These are phyloP conservation scores for Magnolia officinalis DNA, from an alignment of 164 flowering plant species.

Conservation along the genomic window DNA sequence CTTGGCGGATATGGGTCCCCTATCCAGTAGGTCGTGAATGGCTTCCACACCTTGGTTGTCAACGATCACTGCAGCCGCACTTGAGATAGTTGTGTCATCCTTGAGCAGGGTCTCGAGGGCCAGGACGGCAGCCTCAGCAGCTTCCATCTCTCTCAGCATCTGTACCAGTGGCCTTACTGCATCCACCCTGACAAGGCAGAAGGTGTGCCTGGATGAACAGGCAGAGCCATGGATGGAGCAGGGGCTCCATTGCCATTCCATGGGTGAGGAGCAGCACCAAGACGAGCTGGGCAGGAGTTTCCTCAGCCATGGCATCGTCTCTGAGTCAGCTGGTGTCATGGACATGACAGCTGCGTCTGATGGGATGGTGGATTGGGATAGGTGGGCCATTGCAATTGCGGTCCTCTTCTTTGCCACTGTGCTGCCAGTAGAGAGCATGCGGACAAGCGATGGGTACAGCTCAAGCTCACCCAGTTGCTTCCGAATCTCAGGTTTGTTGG, in stretches of 20 bases:
- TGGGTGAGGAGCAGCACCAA: constrained; percentile 19
- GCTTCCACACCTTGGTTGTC: constrained; percentile 18
- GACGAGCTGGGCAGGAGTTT: constrained; percentile 12
- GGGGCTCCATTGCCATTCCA: not conserved
- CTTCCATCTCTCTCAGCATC: constrained; percentile 14
- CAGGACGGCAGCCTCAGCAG: constrained; percentile 25
- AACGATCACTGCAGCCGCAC: constrained; percentile 17
- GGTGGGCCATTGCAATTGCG: constrained; percentile 20
- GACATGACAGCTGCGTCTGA: not conserved
- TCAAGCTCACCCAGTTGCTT: constrained; percentile 20
- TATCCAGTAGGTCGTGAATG: constrained; percentile 23
- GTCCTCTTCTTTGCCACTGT: constrained; percentile 25
- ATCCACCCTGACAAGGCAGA: constrained; percentile 26
- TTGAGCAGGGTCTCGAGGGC: constrained; percentile 23
- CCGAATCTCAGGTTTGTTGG: constrained; percentile 20
- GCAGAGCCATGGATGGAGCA: constrained; percentile 24
- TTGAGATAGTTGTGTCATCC: constrained; percentile 5
- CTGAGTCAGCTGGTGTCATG: not conserved
- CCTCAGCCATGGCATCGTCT: not conserved
- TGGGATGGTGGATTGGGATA: constrained; percentile 15
- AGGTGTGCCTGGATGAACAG: constrained; percentile 20
- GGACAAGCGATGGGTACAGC: constrained; percentile 23
- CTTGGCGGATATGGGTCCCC: constrained; percentile 16
- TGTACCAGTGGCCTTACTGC: constrained; percentile 26
- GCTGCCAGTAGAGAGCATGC: constrained; percentile 24